phyloP scores from a whole-genome alignment of 148 eudicot species.

The Pharnaceum exiguum region DNA sequence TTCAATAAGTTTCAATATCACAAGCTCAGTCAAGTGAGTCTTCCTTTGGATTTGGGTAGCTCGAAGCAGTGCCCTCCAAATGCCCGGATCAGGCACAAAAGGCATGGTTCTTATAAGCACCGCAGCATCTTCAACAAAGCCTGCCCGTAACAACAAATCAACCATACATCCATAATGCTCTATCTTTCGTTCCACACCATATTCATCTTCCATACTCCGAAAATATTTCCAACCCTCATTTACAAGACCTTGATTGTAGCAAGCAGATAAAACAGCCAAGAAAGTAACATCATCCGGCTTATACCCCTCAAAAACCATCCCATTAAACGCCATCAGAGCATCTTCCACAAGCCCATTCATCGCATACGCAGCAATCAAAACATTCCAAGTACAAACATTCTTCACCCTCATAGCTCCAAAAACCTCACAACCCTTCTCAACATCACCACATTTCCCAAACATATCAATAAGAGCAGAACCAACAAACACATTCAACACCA shows the following conservation, averaged over 20 bases:
- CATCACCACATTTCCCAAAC: slow-evolving; percentile 50
- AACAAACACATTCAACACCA: slow-evolving; percentile 25
- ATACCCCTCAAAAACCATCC: slow-evolving; percentile 28
- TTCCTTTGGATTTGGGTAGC: slow-evolving; percentile 18
- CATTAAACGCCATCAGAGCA: slow-evolving; percentile 34
- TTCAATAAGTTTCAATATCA: slow-evolving; percentile 27
- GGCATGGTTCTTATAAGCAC: slow-evolving; percentile 25
- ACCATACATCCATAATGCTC: slow-evolving; percentile 42
- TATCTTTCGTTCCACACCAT: slow-evolving; percentile 24
- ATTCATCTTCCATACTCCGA: slow-evolving; percentile 27
- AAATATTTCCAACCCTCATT: slow-evolving; percentile 28
- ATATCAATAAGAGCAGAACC: slow-evolving; percentile 51
- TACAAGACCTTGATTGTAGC: slow-evolving; percentile 28
- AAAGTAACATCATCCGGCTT: slow-evolving; percentile 42
- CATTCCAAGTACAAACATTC: slow-evolving; percentile 54
- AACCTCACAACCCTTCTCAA: slow-evolving; percentile 28
- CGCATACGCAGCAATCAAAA: slow-evolving; percentile 37
- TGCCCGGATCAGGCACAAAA: slow-evolving; percentile 16
- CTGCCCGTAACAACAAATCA: slow-evolving; percentile 33
- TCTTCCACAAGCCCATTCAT: slow-evolving; percentile 32
- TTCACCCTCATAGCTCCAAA: slow-evolving; percentile 35
- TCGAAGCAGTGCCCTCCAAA: slow-evolving; percentile 43
- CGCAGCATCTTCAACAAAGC: slow-evolving; percentile 28
- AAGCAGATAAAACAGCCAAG: slow-evolving; percentile 37
- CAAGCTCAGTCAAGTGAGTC: slow-evolving; percentile 17